Percentiles rank a stretch among this genome's conserved stretches.
phyloP scores from a whole-genome alignment of 805 yeast genomes.

The Hanseniaspora vineae region DNA sequence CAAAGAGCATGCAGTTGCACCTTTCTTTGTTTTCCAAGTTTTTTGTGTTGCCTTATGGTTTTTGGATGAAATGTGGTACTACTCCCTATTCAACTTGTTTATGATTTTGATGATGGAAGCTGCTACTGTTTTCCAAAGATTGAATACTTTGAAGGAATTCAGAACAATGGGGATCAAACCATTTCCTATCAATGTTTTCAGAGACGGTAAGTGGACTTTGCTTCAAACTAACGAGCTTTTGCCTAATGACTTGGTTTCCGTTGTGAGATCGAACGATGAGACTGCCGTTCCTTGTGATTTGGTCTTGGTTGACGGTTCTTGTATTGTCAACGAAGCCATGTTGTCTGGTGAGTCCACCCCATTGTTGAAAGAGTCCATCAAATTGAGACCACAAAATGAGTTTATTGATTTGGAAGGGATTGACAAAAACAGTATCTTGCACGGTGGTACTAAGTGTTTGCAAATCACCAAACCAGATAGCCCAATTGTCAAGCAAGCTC shows the following conservation, averaged over 20 bases:
- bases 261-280: conserved; percentile 81
- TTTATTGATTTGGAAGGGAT: conserved; percentile 60
- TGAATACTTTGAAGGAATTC: conserved; percentile 87
- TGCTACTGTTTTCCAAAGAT: conserved; percentile 91
- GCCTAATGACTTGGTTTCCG: conserved; percentile 85
- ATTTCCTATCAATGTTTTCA: conserved; percentile 57
- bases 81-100: conserved; percentile 78
- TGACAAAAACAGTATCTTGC: conserved; percentile 79
- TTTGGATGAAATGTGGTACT: conserved; percentile 95
- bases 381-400: conserved; percentile 65
- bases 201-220: conserved; percentile 59
- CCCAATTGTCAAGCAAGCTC: conserved; percentile 37
- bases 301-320: conserved; percentile 74
- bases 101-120: conserved; percentile 90
- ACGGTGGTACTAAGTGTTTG: conserved; percentile 92
- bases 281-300: conserved; percentile 91
- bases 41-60: conserved; percentile 94
- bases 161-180: conserved; percentile 97
- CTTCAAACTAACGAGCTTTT: conserved; percentile 61
- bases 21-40: conserved; percentile 91
- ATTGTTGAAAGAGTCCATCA: conserved; percentile 79
- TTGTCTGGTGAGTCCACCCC: conserved; percentile 98
- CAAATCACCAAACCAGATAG: conserved; percentile 70
- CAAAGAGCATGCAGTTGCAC: conserved; percentile 96
- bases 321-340: conserved; percentile 98